A percentile compares a stretch with the other conserved stretches of the same genome.
phyloP scores from a whole-genome alignment of 306 rosid species.

The Ormosia emarginata region DNA sequence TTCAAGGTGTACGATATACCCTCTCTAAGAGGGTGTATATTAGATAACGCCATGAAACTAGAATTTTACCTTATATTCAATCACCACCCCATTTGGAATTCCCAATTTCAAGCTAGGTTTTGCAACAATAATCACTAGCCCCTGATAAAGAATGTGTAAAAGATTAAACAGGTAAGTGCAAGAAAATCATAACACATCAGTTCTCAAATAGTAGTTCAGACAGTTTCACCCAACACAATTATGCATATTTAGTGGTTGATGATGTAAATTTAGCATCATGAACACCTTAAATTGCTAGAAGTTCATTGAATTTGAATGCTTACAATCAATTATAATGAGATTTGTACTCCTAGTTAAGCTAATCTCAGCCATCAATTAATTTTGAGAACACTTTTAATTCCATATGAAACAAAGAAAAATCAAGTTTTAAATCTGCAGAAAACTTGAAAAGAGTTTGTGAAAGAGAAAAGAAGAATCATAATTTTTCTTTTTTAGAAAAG shows the following conservation, averaged over 20 bases:
- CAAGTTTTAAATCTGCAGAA: background rate
- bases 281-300: background rate
- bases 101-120: conserved; percentile 61
- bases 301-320: conserved; percentile 1
- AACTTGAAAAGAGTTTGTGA: background rate
- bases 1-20: no score
- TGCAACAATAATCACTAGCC: conserved; percentile 56
- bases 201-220: background rate
- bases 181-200: background rate
- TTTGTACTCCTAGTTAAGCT: background rate
- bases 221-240: background rate
- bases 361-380: background rate
- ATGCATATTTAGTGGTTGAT: background rate
- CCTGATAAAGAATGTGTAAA: conserved; percentile 41
- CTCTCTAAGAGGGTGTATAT: no score
- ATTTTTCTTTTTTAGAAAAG: background rate
- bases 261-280: background rate
- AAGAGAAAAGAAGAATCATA: background rate
- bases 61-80: conserved; percentile 56
- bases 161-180: conserved; percentile 3
- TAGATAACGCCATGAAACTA: no score
- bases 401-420: background rate
- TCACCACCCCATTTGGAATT: conserved; percentile 60
- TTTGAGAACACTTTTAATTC: background rate
- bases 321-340: background rate